Base-by-base conservation (phyloP, 129 eudicot genomes). In the Ambrosia artemisiifolia region DNA sequence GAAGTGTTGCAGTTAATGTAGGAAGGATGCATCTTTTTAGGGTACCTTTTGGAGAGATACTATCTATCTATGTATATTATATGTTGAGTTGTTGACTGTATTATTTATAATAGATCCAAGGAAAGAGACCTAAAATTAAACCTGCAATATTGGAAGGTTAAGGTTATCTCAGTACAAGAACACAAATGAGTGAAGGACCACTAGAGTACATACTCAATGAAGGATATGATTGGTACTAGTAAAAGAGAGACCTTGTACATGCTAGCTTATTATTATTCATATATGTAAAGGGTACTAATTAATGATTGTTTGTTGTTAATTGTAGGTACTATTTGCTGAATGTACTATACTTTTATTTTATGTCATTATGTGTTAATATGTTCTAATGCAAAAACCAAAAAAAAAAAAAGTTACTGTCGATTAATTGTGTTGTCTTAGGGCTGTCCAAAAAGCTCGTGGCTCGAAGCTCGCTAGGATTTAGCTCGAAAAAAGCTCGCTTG, bases 241-340 rank as follows among this genome's bases (percentile, higher is more conserved):
- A 48, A 53, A 34, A 40, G 63, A 70, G 51, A 56, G 60, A 28
- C 71, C 14, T 49, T 66, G 36, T 24, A 75, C 48, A 75, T 65
- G 47, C 54, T 75, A n/a, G n/a, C 28, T 1, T 24, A 24, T 24
- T 28, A 75, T 65, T 54, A 53, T 75, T 75, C 65, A 32, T 59
- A 6, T 60, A 14, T 2, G 13, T 60, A 60, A 19, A 65, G 57
- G 79, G 50, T 65, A 5, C 72, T 66, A 40, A 65, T 36, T 54
- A 53, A 75, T 65, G 67, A 75, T 40, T 53, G 56, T 55, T 74
- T 32, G 65, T 60, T 32, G 57, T 57, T 64, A 36, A 43, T 60
- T 30, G 32, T 13, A 40, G 76, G 44, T 13, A 6, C 9, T 38
- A 16, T 71, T 56, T 42, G 54, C 8, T 71, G 43, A 40, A 43